Conservation (phyloP, 768 basidiomycete species). For the Mrakia hoshinonis region DNA sequence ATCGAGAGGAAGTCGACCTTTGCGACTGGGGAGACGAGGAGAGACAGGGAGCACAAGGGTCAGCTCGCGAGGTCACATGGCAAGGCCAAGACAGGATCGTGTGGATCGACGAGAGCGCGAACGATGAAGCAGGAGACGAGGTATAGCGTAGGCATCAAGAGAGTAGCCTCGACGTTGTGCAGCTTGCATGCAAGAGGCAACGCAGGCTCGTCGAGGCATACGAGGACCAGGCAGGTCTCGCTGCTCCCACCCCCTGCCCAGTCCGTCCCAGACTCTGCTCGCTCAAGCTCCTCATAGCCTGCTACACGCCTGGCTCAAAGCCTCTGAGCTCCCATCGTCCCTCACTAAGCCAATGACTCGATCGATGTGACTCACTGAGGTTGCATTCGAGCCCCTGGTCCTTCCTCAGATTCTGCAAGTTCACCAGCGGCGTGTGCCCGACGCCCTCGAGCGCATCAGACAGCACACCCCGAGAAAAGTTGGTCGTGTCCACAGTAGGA, state of each 20-base stretch:
- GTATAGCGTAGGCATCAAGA: too few species aligned
- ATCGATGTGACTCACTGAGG: conserved; percentile 54
- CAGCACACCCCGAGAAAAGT: conserved; percentile 46
- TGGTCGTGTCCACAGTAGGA: conserved; percentile 16
- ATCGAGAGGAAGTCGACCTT: conserved; percentile 85
- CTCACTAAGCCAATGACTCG: too few species aligned
- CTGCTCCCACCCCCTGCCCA: too few species aligned
- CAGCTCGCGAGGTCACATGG: not conserved
- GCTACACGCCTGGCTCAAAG: too few species aligned
- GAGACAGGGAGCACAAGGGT: not conserved
- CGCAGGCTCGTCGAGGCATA: too few species aligned
- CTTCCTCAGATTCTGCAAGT: conserved; percentile 67
- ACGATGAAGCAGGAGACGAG: too few species aligned
- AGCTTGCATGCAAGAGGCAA: too few species aligned
- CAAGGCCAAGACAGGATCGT: not conserved
- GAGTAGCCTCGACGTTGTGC: too few species aligned
- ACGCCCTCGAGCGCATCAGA: conserved; percentile 74
- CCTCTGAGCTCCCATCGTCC: too few species aligned
- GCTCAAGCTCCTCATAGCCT: too few species aligned
- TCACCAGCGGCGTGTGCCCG: conserved; percentile 82
- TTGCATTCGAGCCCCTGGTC: conserved; percentile 77
- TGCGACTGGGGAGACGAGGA: conserved; percentile 50
- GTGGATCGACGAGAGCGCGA: not conserved
- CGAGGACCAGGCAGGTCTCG: too few species aligned
- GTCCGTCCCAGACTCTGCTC: too few species aligned